Evolutionary conservation across 441 rosid species (phyloP), one percentile per base, ranked within the genome.

Genomic region (Erysimum cheiri): DNA sequence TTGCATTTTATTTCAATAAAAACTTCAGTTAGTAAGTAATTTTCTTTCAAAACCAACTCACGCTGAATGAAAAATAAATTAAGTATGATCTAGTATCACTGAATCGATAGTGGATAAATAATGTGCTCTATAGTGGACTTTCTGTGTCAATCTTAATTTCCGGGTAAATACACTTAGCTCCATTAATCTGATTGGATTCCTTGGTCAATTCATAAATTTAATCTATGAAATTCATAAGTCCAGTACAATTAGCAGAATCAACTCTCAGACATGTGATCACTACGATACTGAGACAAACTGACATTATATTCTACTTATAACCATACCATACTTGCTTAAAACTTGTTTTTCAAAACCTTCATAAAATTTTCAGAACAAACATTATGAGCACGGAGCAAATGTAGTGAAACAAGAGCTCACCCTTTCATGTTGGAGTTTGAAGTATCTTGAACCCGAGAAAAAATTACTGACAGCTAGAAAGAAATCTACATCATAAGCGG

Each of bases 401-500:
- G 36, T 67, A 40, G 41, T 52, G 64, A 62, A 37, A 64, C 37
- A 69, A 70, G 17, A 68, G 67, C 93, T 83, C 82, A 95, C 97
- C 81, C 95, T 87, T 81, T 85, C 88, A 66, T 69, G 84, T 50
- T 87, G 96, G 82, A 88, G 90, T 60, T 81, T 82, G 73, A 86
- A 80, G 62, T 83, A 85, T 68, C 80, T 79, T 67, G 87, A 66
- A 47, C 75, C 78, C 60, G 69, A 63, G 74, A 84, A 82, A 70
- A 92, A 87, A 17, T 80, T 81, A 65, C 79, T 37, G 60, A 86
- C 66, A 63, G 82, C 78, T 40, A 28, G 73, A 70, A 88, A 67
- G 76, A 85, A 85, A 24, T 79, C 84, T 32, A 77, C 58, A 79
- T 92, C 87, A 24, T 74, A 87, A 47, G 81, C 68, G 62, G 86